Base-by-base conservation (phyloP, 179 eudicot species). In the Silene noctiflora region DNA sequence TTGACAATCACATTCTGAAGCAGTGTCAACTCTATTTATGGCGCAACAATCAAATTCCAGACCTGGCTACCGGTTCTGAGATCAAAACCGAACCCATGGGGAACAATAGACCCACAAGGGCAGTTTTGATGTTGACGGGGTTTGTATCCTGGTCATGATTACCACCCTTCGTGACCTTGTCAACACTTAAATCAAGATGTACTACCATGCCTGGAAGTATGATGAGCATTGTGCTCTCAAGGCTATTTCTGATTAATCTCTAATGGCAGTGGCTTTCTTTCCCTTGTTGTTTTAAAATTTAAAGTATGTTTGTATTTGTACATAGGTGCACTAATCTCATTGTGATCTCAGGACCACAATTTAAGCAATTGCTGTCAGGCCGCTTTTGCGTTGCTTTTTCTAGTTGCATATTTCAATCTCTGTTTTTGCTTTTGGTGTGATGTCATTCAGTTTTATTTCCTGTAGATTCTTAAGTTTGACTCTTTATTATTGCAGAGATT, bases 401-500 rank as follows among this genome's bases (percentile, higher is more conserved):
- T 22, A 2, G 16, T 73, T 73, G 22, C 46, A 33, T 2, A 3
- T 73, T 9, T 33, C 35, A 33, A 64, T 21, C 16, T 14, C 31
- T 33, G 19, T 14, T 64, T 27, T 69, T 60, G 5, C 20, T 77
- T 55, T 33, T 48, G 35, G 25, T 24, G 39, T 14, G 35, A 62
- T 7, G 35, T 11, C 55, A 67, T 56, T 39, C 31, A 53, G 31
- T 13, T 75, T 25, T 44, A 29, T 12, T 44, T 70, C 46, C 46
- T 72, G 22, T 9, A 55, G 25, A 6, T 31, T 20, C 51, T 73
- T 51, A 59, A 12, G 46, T 35, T 12, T 33, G 19, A 73, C n/a
- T 21, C 14, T 58, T 58, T 33, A 21, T 25, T 73, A 63, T 75
- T 70, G 76, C 88, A 93, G 97, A 89, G 78, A 79, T 53, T 85